These are phyloP conservation scores for Limnanthes douglasii DNA, from an alignment of 345 rosid species.

Conservation along the genomic window DNA sequence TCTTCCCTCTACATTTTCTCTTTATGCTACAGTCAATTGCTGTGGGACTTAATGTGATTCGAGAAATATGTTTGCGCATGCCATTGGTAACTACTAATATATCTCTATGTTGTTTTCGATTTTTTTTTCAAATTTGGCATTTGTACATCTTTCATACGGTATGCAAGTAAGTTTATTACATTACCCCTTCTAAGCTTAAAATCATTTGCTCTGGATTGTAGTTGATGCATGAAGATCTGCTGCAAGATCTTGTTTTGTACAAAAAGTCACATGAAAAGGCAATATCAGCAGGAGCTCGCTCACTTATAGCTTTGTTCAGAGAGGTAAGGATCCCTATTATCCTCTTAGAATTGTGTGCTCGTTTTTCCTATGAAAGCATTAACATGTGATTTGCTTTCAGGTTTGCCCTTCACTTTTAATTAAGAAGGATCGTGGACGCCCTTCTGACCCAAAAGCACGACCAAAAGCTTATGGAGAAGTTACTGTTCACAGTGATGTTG, in stretches of 20 bases:
- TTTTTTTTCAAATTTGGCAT: too few species aligned
- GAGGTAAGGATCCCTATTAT: too few species aligned
- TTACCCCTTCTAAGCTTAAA: constrained; percentile 2
- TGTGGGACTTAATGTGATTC: constrained; percentile 72
- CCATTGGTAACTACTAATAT: constrained; percentile 44
- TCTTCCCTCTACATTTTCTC: constrained; percentile 2
- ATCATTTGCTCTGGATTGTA: constrained; percentile 16
- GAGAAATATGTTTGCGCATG: constrained; percentile 92
- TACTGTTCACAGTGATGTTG: constrained; percentile 40
- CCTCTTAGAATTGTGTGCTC: too few species aligned
- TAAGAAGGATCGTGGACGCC: constrained; percentile 95
- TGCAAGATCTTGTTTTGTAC: constrained; percentile 86
- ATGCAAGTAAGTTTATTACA: too few species aligned
- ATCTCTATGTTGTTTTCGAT: too few species aligned
- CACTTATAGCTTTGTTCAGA: constrained; percentile 81
- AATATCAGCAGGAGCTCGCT: constrained; percentile 70
- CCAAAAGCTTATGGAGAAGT: constrained; percentile 84
- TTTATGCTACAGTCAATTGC: constrained; percentile 57
- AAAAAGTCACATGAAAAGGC: constrained; percentile 90
- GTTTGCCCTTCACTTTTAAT: constrained; percentile 78
- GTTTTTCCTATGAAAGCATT: too few species aligned
- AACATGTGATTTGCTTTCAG: constrained; percentile 21
- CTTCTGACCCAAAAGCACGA: constrained; percentile 47
- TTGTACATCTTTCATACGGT: too few species aligned
- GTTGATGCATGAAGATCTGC: constrained; percentile 93